Evolutionary conservation across 306 rosid genomes (phyloP), one percentile per base, ranked within the genome.

Genomic region (Glycine tomentella): DNA sequence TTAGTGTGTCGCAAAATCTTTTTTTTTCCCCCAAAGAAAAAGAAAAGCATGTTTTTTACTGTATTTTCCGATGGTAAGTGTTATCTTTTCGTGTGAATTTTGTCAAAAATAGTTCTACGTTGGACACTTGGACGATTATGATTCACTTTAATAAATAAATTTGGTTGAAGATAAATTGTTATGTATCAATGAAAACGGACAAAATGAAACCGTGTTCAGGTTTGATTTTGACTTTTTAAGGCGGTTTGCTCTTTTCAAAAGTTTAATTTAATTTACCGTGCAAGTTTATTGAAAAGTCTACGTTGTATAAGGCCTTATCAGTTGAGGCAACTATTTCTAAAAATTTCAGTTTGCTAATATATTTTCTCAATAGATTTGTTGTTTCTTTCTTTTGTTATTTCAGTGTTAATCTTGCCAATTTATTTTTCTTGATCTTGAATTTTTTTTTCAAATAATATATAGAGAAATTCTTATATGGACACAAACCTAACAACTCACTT

Each of bases 1-100:
- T 34, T 72, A 72, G 49, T 63, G 55, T 77, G 70, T 52, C 79
- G 45, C 15, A 31, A 31, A 62, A 25, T 74, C 61, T 74, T 52
- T 49, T 4, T 25, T 25, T 25, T 25, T 25, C n/a, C 2, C 25
- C 31, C 31, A 25, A 25, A 25, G 31, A 25, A 25, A 25, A 46
- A 6, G 9, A 48, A 69, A 31, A 5, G 4, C 44, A 5, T 44
- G 42, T 8, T 69, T n/a, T 69, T 68, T 9, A 68, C 31, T 65
- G 0, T 7, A 1, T 38, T 65, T 65, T 40, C 31, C 50, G n/a
- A n/a, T n/a, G n/a, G n/a, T n/a, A n/a, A n/a, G n/a, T n/a, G n/a
- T n/a, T n/a, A n/a, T n/a, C n/a, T n/a, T n/a, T n/a, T n/a, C n/a
- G n/a, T n/a, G n/a, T n/a, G n/a, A n/a, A n/a, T n/a, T n/a, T n/a